These are phyloP conservation scores for Boletus reticuloceps DNA, from an alignment of 768 basidiomycete species.

Conservation along the genomic window DNA sequence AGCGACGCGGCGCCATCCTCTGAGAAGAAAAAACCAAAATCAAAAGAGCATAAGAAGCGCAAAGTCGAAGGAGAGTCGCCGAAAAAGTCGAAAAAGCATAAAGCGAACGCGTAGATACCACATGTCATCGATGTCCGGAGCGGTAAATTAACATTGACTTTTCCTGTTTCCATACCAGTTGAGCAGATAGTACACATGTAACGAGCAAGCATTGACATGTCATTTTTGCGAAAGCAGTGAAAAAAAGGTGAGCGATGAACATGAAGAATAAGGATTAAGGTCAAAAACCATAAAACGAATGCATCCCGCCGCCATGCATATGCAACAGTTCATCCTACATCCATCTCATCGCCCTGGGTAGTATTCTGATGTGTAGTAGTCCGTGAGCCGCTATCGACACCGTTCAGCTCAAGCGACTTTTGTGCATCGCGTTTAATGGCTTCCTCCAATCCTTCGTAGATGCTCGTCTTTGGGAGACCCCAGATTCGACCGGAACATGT, in stretches of 20 bases:
- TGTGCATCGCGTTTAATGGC: constrained; percentile 45
- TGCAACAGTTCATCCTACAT: constrained; percentile 48
- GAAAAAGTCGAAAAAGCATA: constrained; percentile 51
- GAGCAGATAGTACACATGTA: constrained; percentile 19
- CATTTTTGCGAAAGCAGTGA: constrained; percentile 12
- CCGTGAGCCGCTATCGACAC: constrained; percentile 24
- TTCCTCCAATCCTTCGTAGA: constrained; percentile 75
- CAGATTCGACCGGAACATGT: constrained; percentile 66
- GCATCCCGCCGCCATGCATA: background rate
- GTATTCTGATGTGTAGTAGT: constrained; percentile 40
- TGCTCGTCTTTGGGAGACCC: constrained; percentile 72
- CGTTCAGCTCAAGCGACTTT: constrained; percentile 19
- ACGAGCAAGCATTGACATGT: constrained; percentile 19
- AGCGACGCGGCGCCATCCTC: background rate
- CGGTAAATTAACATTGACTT: no score
- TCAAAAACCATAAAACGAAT: constrained; percentile 1
- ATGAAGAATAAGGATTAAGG: constrained; percentile 27
- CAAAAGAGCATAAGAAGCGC: constrained; percentile 39
- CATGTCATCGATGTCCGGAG: no score
- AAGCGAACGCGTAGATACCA: constrained; percentile 17
- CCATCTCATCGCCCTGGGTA: constrained; percentile 61
- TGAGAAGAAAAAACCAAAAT: constrained; percentile 7
- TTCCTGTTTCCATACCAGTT: constrained; percentile 6
- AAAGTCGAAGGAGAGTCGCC: constrained; percentile 46
- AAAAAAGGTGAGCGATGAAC: constrained; percentile 23